These are phyloP conservation scores for Microdochium bolleyi DNA, from an alignment of 2,329 filamentous ascomycete genomes.

Conservation along the genomic window DNA sequence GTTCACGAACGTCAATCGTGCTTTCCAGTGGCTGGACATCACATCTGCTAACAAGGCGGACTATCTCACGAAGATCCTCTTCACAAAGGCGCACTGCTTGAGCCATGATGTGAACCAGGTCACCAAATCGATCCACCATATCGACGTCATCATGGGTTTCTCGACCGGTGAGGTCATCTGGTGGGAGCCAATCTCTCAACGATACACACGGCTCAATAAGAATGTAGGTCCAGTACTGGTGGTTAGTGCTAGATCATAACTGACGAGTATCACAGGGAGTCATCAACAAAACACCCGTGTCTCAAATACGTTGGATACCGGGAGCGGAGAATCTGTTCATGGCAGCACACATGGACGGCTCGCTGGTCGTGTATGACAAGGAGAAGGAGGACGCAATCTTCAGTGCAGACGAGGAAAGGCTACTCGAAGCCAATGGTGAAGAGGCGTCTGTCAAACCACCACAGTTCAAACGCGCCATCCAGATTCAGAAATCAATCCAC, in stretches of 20 bases:
- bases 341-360: conserved; percentile 85
- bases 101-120: conserved; percentile 86
- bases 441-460: conserved; percentile 12
- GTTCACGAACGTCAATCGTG: conserved; percentile 92
- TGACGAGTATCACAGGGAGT: conserved; percentile 48
- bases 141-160: conserved; percentile 92
- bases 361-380: conserved; percentile 91
- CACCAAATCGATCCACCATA: conserved; percentile 71
- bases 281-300: conserved; percentile 79
- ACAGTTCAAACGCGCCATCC: conserved; percentile 34
- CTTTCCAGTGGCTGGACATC: conserved; percentile 93
- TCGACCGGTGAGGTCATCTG: conserved; percentile 96
- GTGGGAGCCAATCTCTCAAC: conserved; percentile 95
- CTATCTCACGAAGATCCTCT: conserved; percentile 89
- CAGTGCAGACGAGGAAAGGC: conserved; percentile 19
- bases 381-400: conserved; percentile 65
- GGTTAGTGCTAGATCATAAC: neutral
- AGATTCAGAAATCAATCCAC: conserved; percentile 83
- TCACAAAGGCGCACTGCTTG: conserved; percentile 91
- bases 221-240: conserved; percentile 51
- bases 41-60: conserved; percentile 73
- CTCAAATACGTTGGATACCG: conserved; percentile 87
- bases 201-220: conserved; percentile 93
- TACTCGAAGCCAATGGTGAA: conserved; percentile 20
- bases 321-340: conserved; percentile 90